Evolutionary conservation across 2,329 filamentous ascomycete genomes (phyloP), one percentile per base, ranked within the genome.

Genomic region (Ilyonectria destructans): DNA sequence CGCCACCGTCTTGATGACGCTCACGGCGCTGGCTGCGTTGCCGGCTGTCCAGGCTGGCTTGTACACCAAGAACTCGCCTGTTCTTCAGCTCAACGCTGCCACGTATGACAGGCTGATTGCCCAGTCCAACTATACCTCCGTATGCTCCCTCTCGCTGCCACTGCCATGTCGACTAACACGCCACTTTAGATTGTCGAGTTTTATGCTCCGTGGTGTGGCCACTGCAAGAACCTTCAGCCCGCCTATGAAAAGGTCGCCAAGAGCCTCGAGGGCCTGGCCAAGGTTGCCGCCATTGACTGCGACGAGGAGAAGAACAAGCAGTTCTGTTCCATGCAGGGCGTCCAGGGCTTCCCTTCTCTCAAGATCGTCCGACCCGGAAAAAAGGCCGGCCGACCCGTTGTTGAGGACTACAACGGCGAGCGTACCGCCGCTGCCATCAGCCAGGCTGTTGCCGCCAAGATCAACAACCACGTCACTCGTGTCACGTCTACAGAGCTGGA

Each of bases 141-240:
- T 97, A 88, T 80, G 19, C 12, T 15, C n/a, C 21, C 35, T 45
- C 21, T 29, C 15, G 31, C 19, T 2, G 10, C 15, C 4, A 23
- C 29, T 1, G 4, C 29, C 17, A 23, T 9, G 4, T 58, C 51
- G 61, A 59, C 56, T 64, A 65, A 56, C 43, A 58, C n/a, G 8
- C 33, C 33, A 21, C 48, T 52, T 7, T 72, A 91, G 87, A 87
- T 90, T 52, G 83, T 90, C 79, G 94, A 95, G 83, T 98, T 98
- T 87, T 98, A 97, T 78, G 96, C 96, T 9, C 96, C 96, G 26
- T 98, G 96, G 96, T 98, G 96, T 78, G 96, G 96, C 48, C 96
- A 98, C 84, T 99, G 96, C 85, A 89, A 97, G 83, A 98, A 93
- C 83, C 92, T 99, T 77, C 95, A 98, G 84, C 96, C 95, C 3